These are phyloP conservation scores for Coffea canephora DNA, from an alignment of 257 asterid genomes.

Conservation along the genomic window DNA sequence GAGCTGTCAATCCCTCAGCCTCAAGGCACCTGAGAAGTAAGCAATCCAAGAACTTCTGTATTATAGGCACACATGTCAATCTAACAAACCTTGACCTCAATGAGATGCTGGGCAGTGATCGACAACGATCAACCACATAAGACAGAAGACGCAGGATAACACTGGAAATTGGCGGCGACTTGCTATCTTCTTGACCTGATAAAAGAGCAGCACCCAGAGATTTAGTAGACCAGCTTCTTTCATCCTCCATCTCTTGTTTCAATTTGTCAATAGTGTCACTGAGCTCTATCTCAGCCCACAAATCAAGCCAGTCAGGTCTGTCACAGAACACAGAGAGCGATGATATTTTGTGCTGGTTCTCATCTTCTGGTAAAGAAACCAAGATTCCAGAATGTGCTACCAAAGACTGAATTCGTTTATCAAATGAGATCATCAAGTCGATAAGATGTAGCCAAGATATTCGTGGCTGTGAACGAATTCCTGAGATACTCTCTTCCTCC, in stretches of 20 bases:
- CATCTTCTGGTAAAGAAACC: conserved; percentile 63
- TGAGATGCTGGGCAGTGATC: conserved; percentile 64
- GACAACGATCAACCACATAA: conserved; percentile 68
- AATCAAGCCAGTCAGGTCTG: conserved; percentile 94
- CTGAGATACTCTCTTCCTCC: conserved; percentile 52
- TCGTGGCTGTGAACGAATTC: conserved; percentile 51
- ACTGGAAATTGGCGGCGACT: conserved; percentile 63
- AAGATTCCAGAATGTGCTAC: conserved; percentile 68
- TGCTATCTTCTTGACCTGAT: conserved; percentile 60
- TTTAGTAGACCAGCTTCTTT: conserved; percentile 58
- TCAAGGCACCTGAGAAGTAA: conserved; percentile 79
- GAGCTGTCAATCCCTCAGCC: conserved; percentile 94
- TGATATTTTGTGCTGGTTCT: conserved; percentile 57
- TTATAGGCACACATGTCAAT: conserved; percentile 52
- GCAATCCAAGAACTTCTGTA: conserved; percentile 53
- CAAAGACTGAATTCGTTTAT: conserved; percentile 63
- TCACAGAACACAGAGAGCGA: conserved; percentile 77
- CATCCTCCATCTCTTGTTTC: conserved; percentile 61
- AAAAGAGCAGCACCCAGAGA: conserved; percentile 38
- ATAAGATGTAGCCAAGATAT: conserved; percentile 75
- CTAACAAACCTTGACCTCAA: conserved; percentile 72
- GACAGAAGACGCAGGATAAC: conserved; percentile 52
- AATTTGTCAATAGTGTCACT: conserved; percentile 55
- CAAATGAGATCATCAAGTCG: conserved; percentile 82
- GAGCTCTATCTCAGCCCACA: conserved; percentile 90